Percentiles rank a stretch among this genome's conserved stretches.
Conservation (phyloP, 768 basidiomycete genomes). For the Kwoniella newhampshirensis region DNA sequence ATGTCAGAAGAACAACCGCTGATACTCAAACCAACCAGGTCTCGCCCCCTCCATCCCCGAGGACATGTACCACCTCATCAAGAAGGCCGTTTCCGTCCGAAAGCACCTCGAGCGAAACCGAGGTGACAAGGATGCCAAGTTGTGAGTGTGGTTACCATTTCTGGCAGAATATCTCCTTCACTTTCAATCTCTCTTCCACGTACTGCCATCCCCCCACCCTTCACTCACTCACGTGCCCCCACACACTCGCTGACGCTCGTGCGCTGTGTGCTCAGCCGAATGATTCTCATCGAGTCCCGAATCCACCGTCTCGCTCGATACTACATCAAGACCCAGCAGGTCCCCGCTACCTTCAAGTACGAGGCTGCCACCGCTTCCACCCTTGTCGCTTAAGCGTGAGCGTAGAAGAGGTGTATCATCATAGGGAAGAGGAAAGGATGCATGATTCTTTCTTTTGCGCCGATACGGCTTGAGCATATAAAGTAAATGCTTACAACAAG, state of each 20-base stretch:
- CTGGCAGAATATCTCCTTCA: too few relatives aligned
- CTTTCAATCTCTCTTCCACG: slow-evolving; percentile 43
- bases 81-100: slow-evolving; percentile 98
- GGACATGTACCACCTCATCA: slow-evolving; percentile 99
- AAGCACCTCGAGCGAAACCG: slow-evolving; percentile 98
- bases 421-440: slow-evolving; percentile 5
- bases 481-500: slow-evolving; percentile 11
- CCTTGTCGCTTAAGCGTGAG: slow-evolving; percentile 50
- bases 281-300: slow-evolving; percentile 97
- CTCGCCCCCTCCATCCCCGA: slow-evolving; percentile 97
- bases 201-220: slow-evolving; percentile 92
- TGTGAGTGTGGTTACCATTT: slow-evolving; percentile 43
- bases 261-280: slow-evolving; percentile 86
- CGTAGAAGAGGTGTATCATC: slow-evolving; percentile 1
- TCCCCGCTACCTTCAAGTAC: slow-evolving; percentile 97
- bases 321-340: slow-evolving; percentile 98
- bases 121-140: slow-evolving; percentile 79
- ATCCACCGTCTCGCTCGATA: slow-evolving; percentile 97
- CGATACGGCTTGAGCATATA: neutral
- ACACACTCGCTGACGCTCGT: slow-evolving; percentile 93
- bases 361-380: slow-evolving; percentile 91
- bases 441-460: slow-evolving; percentile 6
- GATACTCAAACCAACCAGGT: slow-evolving; percentile 58
- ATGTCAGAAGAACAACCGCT: too few relatives aligned
- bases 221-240: slow-evolving; percentile 88